phyloP scores from a whole-genome alignment of 225 moss, liverwort and hornwort species.

The Antitrichia curtipendula region DNA sequence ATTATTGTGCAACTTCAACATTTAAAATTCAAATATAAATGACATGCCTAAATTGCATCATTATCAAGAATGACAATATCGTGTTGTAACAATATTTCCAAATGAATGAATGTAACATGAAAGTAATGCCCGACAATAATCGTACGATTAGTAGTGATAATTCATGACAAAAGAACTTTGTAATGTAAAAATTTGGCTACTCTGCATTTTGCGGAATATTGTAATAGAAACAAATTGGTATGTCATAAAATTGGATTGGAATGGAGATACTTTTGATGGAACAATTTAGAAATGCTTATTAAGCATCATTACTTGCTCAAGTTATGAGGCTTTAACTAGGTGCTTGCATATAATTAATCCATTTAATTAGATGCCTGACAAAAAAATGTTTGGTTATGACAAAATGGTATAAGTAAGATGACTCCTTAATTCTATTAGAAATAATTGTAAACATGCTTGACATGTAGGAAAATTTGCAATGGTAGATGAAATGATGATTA shows the following conservation, averaged over 20 bases:
- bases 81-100: no score
- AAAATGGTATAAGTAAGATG: background rate
- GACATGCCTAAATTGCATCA: no score
- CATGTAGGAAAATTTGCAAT: background rate
- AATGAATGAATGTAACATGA: no score
- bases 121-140: no score
- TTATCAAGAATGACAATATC: no score
- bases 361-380: background rate
- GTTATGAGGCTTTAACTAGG: background rate
- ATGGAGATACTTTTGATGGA: background rate
- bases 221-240: accelerated
- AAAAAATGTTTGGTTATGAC: no score
- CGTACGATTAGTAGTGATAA: no score
- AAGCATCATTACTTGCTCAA: background rate
- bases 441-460: accelerated
- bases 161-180: no score
- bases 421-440: background rate
- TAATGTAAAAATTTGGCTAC: no score
- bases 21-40: no score
- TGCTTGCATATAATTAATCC: background rate
- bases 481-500: background rate
- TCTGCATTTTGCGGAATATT: background rate
- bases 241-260: background rate
- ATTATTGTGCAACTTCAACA: no score
- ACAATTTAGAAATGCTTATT: background rate